Conservation (phyloP, 2,329 filamentous ascomycete species). For the Sporothrix phasma region DNA sequence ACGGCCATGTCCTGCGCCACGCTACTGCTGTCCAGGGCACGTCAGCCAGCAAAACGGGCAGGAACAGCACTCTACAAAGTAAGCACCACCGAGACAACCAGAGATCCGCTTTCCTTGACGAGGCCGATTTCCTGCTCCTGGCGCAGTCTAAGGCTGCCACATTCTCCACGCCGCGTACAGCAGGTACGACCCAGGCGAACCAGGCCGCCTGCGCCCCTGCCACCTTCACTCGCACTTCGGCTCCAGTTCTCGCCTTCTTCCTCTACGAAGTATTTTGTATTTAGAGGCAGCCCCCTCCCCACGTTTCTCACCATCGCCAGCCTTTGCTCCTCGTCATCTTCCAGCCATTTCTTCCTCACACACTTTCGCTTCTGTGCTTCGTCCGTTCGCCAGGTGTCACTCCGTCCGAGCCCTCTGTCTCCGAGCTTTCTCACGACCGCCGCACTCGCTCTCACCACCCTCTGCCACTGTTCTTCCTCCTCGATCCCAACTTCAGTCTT, state of each 20-base stretch:
- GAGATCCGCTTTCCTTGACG: constrained; percentile 6
- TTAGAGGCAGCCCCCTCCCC: constrained; percentile 5
- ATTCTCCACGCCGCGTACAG: constrained; percentile 1
- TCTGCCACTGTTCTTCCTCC: constrained; percentile 3
- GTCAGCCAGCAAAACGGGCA: background rate
- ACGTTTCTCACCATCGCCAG: constrained; percentile 8
- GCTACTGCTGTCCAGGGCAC: constrained; percentile 1
- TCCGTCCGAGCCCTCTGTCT: background rate
- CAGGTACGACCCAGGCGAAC: background rate
- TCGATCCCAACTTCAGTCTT: constrained; percentile 3
- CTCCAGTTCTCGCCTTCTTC: background rate
- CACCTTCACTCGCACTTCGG: background rate
- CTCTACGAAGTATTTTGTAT: too few relatives aligned
- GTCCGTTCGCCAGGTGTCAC: background rate
- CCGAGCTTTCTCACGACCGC: background rate
- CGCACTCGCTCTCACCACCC: background rate
- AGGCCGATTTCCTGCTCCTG: constrained; percentile 14
- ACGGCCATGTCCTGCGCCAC: constrained; percentile 16
- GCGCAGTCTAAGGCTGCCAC: constrained; percentile 7
- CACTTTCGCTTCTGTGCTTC: background rate
- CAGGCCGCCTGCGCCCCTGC: background rate
- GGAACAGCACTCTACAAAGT: background rate
- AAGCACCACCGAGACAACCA: background rate
- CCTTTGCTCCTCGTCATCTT: constrained; percentile 7
- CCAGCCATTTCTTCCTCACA: background rate